Evolutionary conservation across 2,329 filamentous ascomycete species (phyloP).

Genomic region (Chrysosporium queenslandicum): DNA sequence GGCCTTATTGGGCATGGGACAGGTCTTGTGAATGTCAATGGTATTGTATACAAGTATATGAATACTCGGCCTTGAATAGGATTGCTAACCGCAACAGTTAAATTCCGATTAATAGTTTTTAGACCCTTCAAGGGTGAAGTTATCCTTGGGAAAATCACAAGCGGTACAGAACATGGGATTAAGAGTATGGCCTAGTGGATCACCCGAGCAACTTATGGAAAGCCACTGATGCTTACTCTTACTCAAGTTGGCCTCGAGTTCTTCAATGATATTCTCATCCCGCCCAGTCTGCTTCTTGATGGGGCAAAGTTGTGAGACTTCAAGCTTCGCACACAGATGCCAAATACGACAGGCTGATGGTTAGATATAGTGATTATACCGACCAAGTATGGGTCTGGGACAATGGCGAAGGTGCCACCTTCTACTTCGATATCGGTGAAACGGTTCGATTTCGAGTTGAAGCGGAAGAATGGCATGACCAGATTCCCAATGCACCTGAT

Average conservation of each 20-base stretch:
- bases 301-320: conserved; percentile 62
- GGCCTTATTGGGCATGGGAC: conserved; percentile 88
- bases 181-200: conserved; percentile 44
- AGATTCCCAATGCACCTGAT: conserved; percentile 62
- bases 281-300: conserved; percentile 60
- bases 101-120: conserved; percentile 89
- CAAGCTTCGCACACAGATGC: conserved; percentile 14
- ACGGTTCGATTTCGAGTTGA: conserved; percentile 77
- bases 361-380: conserved; percentile 49
- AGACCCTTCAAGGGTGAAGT: conserved; percentile 94
- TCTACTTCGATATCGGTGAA: conserved; percentile 86
- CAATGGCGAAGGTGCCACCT: conserved; percentile 56
- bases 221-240: conserved; percentile 16
- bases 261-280: conserved; percentile 85
- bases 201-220: background rate
- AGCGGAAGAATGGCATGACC: conserved; percentile 83
- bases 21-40: conserved; percentile 88
- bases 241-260: conserved; percentile 69
- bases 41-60: conserved; percentile 36
- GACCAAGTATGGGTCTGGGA: conserved; percentile 82
- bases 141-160: conserved; percentile 71
- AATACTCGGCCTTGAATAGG: background rate
- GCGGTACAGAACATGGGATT: conserved; percentile 61
- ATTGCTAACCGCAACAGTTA: conserved; percentile 47
- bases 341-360: background rate